These are phyloP conservation scores for Paecilomyces sp. DNA, from an alignment of 2,329 filamentous ascomycete species.

Conservation along the genomic window DNA sequence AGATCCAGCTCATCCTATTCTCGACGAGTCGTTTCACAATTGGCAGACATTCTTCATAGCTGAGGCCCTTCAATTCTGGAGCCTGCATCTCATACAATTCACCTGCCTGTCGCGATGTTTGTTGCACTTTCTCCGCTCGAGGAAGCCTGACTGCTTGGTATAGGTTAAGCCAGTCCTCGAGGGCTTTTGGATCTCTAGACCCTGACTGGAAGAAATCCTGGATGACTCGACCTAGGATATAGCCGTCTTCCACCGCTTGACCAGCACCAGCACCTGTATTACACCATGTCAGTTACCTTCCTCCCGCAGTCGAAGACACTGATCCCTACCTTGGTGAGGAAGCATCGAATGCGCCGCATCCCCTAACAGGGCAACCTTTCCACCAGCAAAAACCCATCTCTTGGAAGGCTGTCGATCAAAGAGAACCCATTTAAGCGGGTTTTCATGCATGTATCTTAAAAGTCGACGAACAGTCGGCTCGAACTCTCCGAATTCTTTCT, in stretches of 20 bases:
- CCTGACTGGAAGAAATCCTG: constrained; percentile 1
- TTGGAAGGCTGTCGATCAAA: constrained; percentile 10
- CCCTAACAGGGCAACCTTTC: constrained; percentile 9
- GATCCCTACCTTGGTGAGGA: background rate
- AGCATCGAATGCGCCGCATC: constrained; percentile 13
- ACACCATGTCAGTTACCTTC: background rate
- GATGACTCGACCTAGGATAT: constrained; percentile 6
- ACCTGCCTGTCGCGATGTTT: constrained; percentile 22
- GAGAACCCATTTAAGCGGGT: constrained; percentile 9
- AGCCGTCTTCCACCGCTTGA: constrained; percentile 12
- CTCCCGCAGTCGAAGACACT: background rate
- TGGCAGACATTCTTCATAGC: constrained; percentile 29
- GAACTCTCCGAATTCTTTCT: too few species aligned
- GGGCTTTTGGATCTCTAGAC: background rate
- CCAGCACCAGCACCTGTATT: constrained; percentile 7
- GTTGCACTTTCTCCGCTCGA: constrained; percentile 25
- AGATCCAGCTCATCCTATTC: constrained; percentile 25
- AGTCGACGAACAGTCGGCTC: constrained; percentile 7
- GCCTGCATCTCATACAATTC: constrained; percentile 29
- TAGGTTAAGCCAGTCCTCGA: constrained; percentile 18
- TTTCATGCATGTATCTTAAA: constrained; percentile 7
- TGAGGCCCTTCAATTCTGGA: constrained; percentile 23
- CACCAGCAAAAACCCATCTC: constrained; percentile 8
- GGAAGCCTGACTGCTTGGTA: constrained; percentile 28
- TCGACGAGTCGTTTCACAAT: constrained; percentile 20